Evolutionary conservation across 2,329 filamentous ascomycete genomes (phyloP).

Genomic region (Colletotrichum tabaci): DNA sequence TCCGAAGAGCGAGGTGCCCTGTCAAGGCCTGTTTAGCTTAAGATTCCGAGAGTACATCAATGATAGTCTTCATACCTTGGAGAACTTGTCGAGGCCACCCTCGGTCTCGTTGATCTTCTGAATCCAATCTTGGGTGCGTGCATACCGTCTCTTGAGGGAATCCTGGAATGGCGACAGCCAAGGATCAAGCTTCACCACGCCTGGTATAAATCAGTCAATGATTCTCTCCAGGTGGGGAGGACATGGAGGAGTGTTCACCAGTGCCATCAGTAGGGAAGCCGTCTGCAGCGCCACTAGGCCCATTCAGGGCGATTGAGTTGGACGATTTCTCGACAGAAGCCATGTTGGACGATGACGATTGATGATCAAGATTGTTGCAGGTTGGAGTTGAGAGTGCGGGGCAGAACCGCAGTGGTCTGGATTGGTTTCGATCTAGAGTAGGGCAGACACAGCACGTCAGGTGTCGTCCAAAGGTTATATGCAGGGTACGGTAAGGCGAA

Average conservation of each 20-base stretch:
- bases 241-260: constrained; percentile 63
- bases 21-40: constrained; percentile 18
- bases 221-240: neutral
- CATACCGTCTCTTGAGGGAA: constrained; percentile 81
- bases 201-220: constrained; percentile 60
- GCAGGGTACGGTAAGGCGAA: constrained; percentile 26
- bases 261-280: constrained; percentile 79
- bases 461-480: neutral
- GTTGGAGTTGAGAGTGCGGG: constrained; percentile 21
- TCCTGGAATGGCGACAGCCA: constrained; percentile 90
- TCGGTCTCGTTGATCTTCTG: constrained; percentile 85
- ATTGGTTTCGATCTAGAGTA: constrained; percentile 21
- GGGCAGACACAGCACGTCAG: constrained; percentile 30
- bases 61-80: constrained; percentile 70
- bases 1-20: constrained; percentile 91
- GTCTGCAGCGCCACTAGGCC: constrained; percentile 58
- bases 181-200: constrained; percentile 88
- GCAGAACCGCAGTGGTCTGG: constrained; percentile 16
- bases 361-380: constrained; percentile 3
- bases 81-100: constrained; percentile 93
- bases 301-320: constrained; percentile 59
- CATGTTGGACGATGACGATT: constrained; percentile 28
- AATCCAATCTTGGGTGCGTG: constrained; percentile 89
- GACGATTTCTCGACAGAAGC: constrained; percentile 55
- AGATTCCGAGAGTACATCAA: neutral